phyloP scores from a whole-genome alignment of 2,329 filamentous ascomycete genomes.

The Colletotrichum liaoningense region DNA sequence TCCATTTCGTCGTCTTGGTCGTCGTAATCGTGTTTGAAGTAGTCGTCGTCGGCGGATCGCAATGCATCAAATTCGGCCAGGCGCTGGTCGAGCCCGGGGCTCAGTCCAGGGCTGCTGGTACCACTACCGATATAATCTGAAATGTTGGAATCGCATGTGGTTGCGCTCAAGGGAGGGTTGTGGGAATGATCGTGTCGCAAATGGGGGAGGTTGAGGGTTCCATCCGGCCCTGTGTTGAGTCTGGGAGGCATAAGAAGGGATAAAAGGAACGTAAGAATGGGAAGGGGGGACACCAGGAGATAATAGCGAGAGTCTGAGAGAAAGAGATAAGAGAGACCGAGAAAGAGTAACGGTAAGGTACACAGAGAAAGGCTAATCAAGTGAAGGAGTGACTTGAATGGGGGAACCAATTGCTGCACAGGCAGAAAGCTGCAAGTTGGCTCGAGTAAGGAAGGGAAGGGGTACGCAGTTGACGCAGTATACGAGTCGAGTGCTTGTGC shows the following conservation, averaged over 20 bases:
- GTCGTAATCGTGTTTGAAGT: conserved; percentile 45
- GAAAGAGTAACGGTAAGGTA: neutral
- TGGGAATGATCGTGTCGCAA: conserved; percentile 14
- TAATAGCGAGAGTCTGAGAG: conserved; percentile 3
- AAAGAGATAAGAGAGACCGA: neutral
- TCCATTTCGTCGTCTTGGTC: conserved; percentile 53
- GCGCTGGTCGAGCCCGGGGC: conserved; percentile 30
- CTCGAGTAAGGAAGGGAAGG: conserved; percentile 11
- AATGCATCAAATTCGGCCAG: conserved; percentile 35
- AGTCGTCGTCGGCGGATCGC: conserved; percentile 36
- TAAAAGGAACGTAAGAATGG: conserved; percentile 20
- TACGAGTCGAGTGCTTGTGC: conserved; percentile 12
- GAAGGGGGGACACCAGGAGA: neutral
- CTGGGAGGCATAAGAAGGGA: conserved; percentile 35
- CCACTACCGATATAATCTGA: conserved; percentile 35
- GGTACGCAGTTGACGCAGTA: neutral
- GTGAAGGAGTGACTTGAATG: conserved; percentile 30
- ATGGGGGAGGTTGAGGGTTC: conserved; percentile 32
- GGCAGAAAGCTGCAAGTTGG: conserved; percentile 24
- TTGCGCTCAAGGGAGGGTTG: conserved; percentile 24
- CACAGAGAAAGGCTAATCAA: conserved; percentile 18
- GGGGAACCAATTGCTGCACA: conserved; percentile 19
- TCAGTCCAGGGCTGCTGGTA: conserved; percentile 25
- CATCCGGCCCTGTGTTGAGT: conserved; percentile 32
- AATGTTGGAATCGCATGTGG: conserved; percentile 36